Evolutionary conservation across 2,329 filamentous ascomycete species (phyloP), one percentile per base, ranked within the genome.

Genomic region (Penicillium hordei): DNA sequence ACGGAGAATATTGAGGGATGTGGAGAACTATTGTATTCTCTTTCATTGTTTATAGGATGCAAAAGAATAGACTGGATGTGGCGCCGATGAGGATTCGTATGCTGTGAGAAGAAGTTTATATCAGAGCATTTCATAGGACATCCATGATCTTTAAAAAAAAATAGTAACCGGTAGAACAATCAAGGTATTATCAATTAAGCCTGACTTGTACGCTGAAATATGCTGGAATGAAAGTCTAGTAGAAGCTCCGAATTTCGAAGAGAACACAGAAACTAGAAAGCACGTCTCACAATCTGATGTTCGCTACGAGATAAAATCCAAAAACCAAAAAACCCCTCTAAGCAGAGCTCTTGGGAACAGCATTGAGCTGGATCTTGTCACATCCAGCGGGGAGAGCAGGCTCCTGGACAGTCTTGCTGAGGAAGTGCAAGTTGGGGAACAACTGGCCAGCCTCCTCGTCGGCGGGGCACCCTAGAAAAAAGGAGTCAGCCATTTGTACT

Each of bases 341-440:
- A 46, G 48, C 40, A 21, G 48, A 53, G 27, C n/a, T 46, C 29
- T 34, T 36, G 13, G 55, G 55, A 33, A 53, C 43, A 36, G 50
- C 21, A 6, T 48, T 27, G 9, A 57, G 49, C 38, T 57, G 23
- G n/a, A 62, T 60, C 36, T 49, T 55, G 15, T 61, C 55, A 55
- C 60, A 62, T 5, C 60, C 60, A 17, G 25, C 39, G 1, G 52
- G 56, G 5, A 61, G 17, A 21, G 38, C 55, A 42, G 34, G 46
- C 29, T 33, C 49, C 21, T 42, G 42, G n/a, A 46, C 50, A 3
- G 23, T 42, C 21, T 48, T 46, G 38, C 57, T 58, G 23, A 57
- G 49, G 55, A 56, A 62, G 33, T 59, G 48, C 38, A 62, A 23
- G 52, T 55, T 55, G 21, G 59, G 52, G 36, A 48, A 46, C 29